Conservation (phyloP, 495 filamentous ascomycete genomes). For the Penicillium paradoxum region DNA sequence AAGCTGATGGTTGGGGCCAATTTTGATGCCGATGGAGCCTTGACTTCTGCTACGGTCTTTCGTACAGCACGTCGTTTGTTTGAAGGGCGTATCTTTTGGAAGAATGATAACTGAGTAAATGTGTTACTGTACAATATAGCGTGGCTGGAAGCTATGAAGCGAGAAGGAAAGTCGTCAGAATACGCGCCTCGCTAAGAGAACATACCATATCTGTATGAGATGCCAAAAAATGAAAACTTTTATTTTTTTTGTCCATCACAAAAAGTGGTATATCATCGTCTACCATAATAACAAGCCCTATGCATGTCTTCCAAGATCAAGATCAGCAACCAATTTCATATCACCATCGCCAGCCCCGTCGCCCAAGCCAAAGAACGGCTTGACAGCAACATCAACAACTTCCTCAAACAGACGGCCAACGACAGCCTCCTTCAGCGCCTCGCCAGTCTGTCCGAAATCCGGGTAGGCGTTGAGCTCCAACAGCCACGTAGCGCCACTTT, state of each 20-base stretch:
- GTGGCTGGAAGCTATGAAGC: neutral
- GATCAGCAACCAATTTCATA: slow-evolving; percentile 53
- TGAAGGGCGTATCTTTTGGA: slow-evolving; percentile 53
- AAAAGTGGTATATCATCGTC: slow-evolving; percentile 1
- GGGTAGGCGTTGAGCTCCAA: slow-evolving; percentile 96
- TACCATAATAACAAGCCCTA: slow-evolving; percentile 6
- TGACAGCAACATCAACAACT: slow-evolving; percentile 61
- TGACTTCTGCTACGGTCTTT: slow-evolving; percentile 47
- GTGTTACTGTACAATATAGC: neutral
- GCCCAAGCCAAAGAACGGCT: slow-evolving; percentile 51
- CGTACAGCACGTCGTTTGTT: slow-evolving; percentile 54
- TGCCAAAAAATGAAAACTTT: neutral
- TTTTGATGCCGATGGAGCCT: slow-evolving; percentile 33
- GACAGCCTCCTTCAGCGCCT: slow-evolving; percentile 55
- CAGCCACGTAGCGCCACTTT: slow-evolving; percentile 57
- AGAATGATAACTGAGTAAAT: slow-evolving; percentile 15
- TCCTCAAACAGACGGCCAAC: slow-evolving; percentile 72
- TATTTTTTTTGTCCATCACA: slow-evolving; percentile 3
- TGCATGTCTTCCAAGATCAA: slow-evolving; percentile 54
- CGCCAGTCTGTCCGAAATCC: slow-evolving; percentile 88
- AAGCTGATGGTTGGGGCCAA: slow-evolving; percentile 51
- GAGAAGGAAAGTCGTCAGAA: neutral
- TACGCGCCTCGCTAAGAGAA: neutral
- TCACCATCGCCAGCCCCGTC: slow-evolving; percentile 27
- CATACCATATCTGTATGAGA: neutral